Base-by-base conservation (phyloP, 2,329 filamentous ascomycete genomes). In the Cercospora citrullina region DNA sequence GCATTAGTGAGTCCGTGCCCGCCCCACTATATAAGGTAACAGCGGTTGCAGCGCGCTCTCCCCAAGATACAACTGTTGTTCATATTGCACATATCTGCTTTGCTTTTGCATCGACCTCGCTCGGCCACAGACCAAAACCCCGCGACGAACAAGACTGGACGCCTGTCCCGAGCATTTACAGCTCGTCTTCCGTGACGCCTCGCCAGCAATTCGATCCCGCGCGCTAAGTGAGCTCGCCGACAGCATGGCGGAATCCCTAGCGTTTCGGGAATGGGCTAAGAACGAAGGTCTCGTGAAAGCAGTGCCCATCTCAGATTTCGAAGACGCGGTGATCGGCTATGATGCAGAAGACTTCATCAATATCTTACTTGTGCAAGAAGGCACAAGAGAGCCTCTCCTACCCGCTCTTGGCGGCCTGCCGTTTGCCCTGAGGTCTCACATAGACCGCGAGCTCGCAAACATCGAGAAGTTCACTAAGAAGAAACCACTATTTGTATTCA, bases 361-460 rank as follows among this genome's bases (percentile, higher is more conserved):
- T 78, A 88, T 89, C 68, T 87, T 96, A 72, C 88, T 97, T 75
- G 88, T 90, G 76, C 87, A 86, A 66, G 80, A 86, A 53, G 87
- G 88, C 30, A 89, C 87, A 57, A 90, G 92, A 77, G 95, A 99
- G 80, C 94, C 94, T 51, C 89, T 99, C 36, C 87, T 98, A 36
- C 89, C 93, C 65, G 95, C 95, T 23, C 87, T 98, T 59, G 95
- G 94, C 60, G 95, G 95, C 67, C 86, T 94, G 69, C 95, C 94
- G 2, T 88, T 91, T 68, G 91, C 91, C 63, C 86, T 98, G 21
- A 76, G 87, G 87, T 79, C 84, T 83, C 72, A 90, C 75, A 90
- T 99, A 71, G 88, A 92, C 77, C 85, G 87, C 61, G 92, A 96
- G 74, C 83, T 99, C 31, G 86, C 91, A 68, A 83, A 84, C 67